These are phyloP conservation scores for Coriolopsis trogii DNA, from an alignment of 1,284 basidiomycete species.

Conservation along the genomic window DNA sequence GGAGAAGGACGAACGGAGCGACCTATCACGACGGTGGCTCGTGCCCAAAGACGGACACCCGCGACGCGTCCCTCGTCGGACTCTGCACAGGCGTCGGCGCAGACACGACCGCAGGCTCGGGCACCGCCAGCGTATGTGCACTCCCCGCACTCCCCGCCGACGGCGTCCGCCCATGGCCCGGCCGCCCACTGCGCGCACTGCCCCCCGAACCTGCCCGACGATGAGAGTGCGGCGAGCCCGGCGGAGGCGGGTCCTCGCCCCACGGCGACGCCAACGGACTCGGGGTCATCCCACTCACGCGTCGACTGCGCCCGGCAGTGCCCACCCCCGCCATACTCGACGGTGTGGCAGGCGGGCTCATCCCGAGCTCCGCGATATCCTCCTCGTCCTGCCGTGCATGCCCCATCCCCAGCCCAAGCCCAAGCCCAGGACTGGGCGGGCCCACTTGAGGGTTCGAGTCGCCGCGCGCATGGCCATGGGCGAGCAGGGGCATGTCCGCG, in stretches of 20 bases:
- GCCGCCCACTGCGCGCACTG: not conserved
- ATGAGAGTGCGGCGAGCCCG: not conserved
- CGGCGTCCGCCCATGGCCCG: not conserved
- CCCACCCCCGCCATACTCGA: constrained; percentile 31
- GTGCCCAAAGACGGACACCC: constrained; percentile 12
- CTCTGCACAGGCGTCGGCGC: not conserved
- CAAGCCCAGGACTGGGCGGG: too few relatives aligned
- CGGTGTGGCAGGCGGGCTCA: not conserved
- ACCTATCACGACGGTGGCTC: too few relatives aligned
- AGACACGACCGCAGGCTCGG: not conserved
- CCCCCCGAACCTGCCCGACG: too few relatives aligned
- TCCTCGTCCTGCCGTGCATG: constrained; percentile 7
- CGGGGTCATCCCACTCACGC: not conserved
- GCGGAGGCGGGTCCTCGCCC: not conserved
- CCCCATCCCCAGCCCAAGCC: not conserved
- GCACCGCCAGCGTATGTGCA: not conserved
- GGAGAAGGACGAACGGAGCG: too few relatives aligned
- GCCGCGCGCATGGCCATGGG: constrained; percentile 30
- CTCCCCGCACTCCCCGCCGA: not conserved
- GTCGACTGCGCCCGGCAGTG: constrained; percentile 10
- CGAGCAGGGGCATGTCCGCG: constrained; percentile 37
- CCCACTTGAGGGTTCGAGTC: constrained; percentile 1
- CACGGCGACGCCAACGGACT: not conserved
- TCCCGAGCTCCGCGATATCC: constrained; percentile 21
- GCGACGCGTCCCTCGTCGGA: constrained; percentile 11